Evolutionary conservation across 306 rosid species (phyloP).

Genomic region (Lagenaria siceraria): DNA sequence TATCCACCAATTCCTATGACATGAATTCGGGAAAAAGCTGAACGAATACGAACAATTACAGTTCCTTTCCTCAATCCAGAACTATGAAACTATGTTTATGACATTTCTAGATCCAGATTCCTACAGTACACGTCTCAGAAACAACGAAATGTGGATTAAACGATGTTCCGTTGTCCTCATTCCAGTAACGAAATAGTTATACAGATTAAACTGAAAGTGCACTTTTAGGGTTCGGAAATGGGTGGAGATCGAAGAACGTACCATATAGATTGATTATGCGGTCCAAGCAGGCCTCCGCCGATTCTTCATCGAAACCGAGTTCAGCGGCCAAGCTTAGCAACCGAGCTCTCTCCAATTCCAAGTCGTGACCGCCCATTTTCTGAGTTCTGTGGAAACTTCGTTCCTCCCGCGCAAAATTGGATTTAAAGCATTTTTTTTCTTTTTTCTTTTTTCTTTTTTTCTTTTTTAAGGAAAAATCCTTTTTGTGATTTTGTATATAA

Average conservation of each 20-base stretch:
- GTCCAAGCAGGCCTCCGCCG: conserved; percentile 52
- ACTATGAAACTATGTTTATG: not conserved
- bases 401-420: conserved; percentile 34
- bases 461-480: too few species aligned
- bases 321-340: conserved; percentile 70
- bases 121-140: not conserved
- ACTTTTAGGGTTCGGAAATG: not conserved
- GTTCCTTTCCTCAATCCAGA: not conserved
- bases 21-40: not conserved
- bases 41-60: not conserved
- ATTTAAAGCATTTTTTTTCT: not conserved
- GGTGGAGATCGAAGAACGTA: conserved; percentile 3
- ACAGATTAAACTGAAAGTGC: not conserved
- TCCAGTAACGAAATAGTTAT: not conserved
- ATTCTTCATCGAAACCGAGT: conserved; percentile 58
- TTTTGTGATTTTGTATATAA: too few species aligned
- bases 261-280: conserved; percentile 72
- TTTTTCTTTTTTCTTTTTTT: not conserved
- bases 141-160: not conserved
- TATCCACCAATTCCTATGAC: not conserved
- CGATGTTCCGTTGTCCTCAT: not conserved
- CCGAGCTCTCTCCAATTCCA: conserved; percentile 61
- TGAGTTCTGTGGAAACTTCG: not conserved
- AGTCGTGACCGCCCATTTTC: conserved; percentile 27
- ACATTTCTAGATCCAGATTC: not conserved